These are phyloP conservation scores for Penicillium olsonii DNA, from an alignment of 2,329 filamentous ascomycete genomes.

Conservation along the genomic window DNA sequence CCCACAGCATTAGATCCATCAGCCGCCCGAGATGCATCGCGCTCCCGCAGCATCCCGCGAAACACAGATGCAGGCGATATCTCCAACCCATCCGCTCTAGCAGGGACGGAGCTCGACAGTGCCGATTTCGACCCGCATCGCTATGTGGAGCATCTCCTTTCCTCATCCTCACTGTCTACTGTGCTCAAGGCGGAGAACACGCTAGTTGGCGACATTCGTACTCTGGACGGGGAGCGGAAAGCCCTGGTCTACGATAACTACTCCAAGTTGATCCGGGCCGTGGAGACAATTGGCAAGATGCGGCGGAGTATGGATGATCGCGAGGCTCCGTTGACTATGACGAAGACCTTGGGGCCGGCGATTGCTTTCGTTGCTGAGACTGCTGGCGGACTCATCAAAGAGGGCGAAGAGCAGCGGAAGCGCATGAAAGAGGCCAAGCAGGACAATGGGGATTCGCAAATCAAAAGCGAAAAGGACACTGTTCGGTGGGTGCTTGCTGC, in stretches of 20 bases:
- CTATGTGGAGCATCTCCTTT: slow-evolving; percentile 48
- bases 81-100: slow-evolving; percentile 30
- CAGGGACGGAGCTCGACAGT: slow-evolving; percentile 67
- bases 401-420: slow-evolving; percentile 39
- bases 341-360: slow-evolving; percentile 45
- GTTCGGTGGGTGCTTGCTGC: slow-evolving; percentile 48
- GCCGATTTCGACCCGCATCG: slow-evolving; percentile 70
- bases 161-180: slow-evolving; percentile 44
- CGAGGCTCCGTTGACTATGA: slow-evolving; percentile 47
- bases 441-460: slow-evolving; percentile 17
- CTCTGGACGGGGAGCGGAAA: slow-evolving; percentile 93
- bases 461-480: slow-evolving; percentile 40
- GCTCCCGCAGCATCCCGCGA: slow-evolving; percentile 41
- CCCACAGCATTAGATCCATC: slow-evolving; percentile 39
- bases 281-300: slow-evolving; percentile 85
- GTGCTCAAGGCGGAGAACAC: slow-evolving; percentile 49
- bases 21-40: slow-evolving; percentile 31
- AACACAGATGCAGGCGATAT: slow-evolving; percentile 47
- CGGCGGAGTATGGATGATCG: slow-evolving; percentile 50
- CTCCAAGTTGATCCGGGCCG: slow-evolving; percentile 92
- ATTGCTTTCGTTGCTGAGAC: slow-evolving; percentile 49
- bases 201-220: slow-evolving; percentile 71
- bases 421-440: slow-evolving; percentile 30
- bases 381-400: slow-evolving; percentile 40
- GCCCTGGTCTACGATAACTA: slow-evolving; percentile 98